These are phyloP conservation scores for Talaromyces atroroseus DNA, from an alignment of 2,329 filamentous ascomycete species.

Conservation along the genomic window DNA sequence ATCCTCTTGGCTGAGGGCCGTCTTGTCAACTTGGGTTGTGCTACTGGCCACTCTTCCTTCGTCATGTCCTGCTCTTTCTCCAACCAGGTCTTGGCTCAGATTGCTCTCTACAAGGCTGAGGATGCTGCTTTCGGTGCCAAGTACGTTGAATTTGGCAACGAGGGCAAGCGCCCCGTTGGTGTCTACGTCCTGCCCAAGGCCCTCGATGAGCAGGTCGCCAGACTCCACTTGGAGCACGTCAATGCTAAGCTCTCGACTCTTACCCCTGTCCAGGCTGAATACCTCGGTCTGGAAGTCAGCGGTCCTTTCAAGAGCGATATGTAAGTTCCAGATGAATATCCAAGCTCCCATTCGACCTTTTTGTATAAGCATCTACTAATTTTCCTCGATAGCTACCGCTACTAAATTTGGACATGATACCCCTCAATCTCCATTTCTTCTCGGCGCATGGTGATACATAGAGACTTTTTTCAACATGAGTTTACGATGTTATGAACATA, in stretches of 20 bases:
- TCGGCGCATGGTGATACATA: conserved; percentile 33
- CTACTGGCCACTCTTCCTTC: conserved; percentile 98
- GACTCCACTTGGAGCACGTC: conserved; percentile 86
- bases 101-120: conserved; percentile 91
- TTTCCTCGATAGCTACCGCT: conserved; percentile 52
- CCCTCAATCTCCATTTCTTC: conserved; percentile 23
- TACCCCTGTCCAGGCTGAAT: conserved; percentile 82
- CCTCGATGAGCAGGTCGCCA: conserved; percentile 96
- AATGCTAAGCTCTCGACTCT: conserved; percentile 91
- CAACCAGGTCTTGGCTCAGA: conserved; percentile 99
- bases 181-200: conserved; percentile 99
- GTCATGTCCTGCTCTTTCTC: conserved; percentile 99
- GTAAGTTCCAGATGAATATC: conserved; percentile 43
- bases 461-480: conserved; percentile 52
- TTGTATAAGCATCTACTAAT: conserved; percentile 14
- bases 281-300: conserved; percentile 77
- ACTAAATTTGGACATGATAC: conserved; percentile 48
- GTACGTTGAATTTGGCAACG: conserved; percentile 93
- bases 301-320: conserved; percentile 96
- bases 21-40: conserved; percentile 98
- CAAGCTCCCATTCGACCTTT: not conserved
- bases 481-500: conserved; percentile 58
- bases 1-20: conserved; percentile 97
- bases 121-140: conserved; percentile 85
- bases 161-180: conserved; percentile 80